Conservation (phyloP, 2,329 filamentous ascomycete genomes). For the Phialemonium atrogriseum region DNA sequence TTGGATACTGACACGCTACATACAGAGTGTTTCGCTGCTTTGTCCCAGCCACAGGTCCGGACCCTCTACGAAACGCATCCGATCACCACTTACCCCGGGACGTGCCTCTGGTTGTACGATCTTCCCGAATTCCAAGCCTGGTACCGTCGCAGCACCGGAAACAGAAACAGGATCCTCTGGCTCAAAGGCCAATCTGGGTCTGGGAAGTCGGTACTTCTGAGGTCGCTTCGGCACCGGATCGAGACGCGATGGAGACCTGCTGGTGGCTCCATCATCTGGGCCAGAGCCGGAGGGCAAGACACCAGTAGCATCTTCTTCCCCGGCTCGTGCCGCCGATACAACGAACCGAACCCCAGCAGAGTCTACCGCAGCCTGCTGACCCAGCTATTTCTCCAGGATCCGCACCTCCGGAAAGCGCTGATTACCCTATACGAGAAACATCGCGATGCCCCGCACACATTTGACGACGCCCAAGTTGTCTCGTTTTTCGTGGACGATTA, state of each 20-base stretch:
- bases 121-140: slow-evolving; percentile 21
- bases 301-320: slow-evolving; percentile 12
- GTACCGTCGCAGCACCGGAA: slow-evolving; percentile 18
- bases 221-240: slow-evolving; percentile 17
- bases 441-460: slow-evolving; percentile 2
- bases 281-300: slow-evolving; percentile 14
- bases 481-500: slow-evolving; percentile 24
- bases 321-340: slow-evolving; percentile 6
- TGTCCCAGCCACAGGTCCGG: slow-evolving; percentile 7
- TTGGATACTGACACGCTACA: not conserved
- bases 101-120: slow-evolving; percentile 22
- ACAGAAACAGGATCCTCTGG: slow-evolving; percentile 21
- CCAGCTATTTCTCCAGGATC: slow-evolving; percentile 21
- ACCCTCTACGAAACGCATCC: slow-evolving; percentile 11
- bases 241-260: slow-evolving; percentile 18
- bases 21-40: slow-evolving; percentile 15
- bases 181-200: slow-evolving; percentile 20
- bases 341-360: slow-evolving; percentile 11
- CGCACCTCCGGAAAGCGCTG: slow-evolving; percentile 18
- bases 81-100: slow-evolving; percentile 16
- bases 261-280: slow-evolving; percentile 18
- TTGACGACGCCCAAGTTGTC: slow-evolving; percentile 20
- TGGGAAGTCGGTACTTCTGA: slow-evolving; percentile 21
- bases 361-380: slow-evolving; percentile 20
- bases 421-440: slow-evolving; percentile 10